These are phyloP conservation scores for Raffaelea arxii DNA, from an alignment of 2,329 filamentous ascomycete genomes.

Conservation along the genomic window DNA sequence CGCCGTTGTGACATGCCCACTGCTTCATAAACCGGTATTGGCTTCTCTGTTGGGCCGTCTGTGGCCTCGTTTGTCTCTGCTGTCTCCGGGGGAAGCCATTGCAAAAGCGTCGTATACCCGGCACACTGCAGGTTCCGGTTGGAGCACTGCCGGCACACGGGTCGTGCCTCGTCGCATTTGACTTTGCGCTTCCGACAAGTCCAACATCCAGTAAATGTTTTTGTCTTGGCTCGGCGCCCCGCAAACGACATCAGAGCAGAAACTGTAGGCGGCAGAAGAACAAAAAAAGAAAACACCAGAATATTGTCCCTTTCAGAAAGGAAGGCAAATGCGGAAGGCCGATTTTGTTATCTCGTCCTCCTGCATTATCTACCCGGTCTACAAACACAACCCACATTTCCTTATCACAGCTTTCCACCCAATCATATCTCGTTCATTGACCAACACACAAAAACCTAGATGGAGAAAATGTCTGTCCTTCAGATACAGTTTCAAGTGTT, in stretches of 20 bases:
- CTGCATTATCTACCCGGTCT: too few relatives aligned
- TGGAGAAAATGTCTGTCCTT: too few relatives aligned
- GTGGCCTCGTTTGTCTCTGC: not conserved
- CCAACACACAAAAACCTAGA: too few relatives aligned
- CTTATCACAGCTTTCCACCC: too few relatives aligned
- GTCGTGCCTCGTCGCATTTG: slow-evolving; percentile 6
- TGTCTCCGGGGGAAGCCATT: not conserved
- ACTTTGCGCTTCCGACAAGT: slow-evolving; percentile 6
- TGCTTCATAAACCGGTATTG: not conserved
- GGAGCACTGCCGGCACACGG: slow-evolving; percentile 1
- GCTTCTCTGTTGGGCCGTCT: not conserved
- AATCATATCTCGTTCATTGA: too few relatives aligned
- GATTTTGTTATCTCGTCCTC: too few relatives aligned
- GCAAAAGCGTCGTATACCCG: not conserved
- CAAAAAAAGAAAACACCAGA: too few relatives aligned
- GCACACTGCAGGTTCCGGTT: not conserved
- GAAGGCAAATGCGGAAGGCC: too few relatives aligned
- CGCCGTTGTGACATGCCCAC: not conserved
- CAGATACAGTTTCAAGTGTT: too few relatives aligned
- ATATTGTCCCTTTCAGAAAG: too few relatives aligned
- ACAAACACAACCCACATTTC: too few relatives aligned
- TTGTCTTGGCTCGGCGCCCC: not conserved
- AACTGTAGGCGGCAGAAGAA: too few relatives aligned
- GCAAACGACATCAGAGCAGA: not conserved
- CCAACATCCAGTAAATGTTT: slow-evolving; percentile 5